Base-by-base conservation (phyloP, 2,329 filamentous ascomycete genomes). In the Monascus ruber region DNA sequence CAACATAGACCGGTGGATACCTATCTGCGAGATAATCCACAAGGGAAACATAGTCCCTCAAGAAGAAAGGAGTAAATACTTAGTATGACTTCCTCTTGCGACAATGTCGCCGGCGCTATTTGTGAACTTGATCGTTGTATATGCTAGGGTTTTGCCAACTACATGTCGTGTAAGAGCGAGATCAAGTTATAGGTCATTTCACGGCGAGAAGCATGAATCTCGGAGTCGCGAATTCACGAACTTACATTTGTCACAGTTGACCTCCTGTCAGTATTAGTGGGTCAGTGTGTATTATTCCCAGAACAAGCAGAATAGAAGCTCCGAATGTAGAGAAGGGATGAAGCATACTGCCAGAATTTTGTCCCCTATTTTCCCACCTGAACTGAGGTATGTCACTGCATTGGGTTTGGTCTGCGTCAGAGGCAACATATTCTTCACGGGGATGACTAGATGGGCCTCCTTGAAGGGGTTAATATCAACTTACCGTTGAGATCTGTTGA, bases 91-190 rank as follows among this genome's bases (percentile, higher is more conserved):
- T 3, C 78, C 78, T 42, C 78, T 64, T 2, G 78, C 78, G 39
- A 82, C 72, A 6, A 81, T 43, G 37, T 81, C 70, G 35, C 76
- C 68, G 41, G 74, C 72, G 10, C 54, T 60, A 47, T 81, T 80
- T 42, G 62, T 68, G 55, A 83, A 82, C 35, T 66, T 68, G 47
- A 81, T 76, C 3, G 66, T 73, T 0, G 78, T 82, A 50, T 70
- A 82, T 5, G 77, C 77, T 29, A 81, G 61, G 2, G 73, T 81
- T 56, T 81, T 81, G 25, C 78, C 78, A 50, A 81, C 74, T 77
- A 41, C 7, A 33, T 25, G 6, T 42, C 7, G 24, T 42, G 7
- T 28, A 28, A 31, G n/a, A 33, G 34, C 5, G 11, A 34, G 3
- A 35, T 35, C 34, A 37, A 34, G 17, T 33, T 32, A 17, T 6